phyloP scores from a whole-genome alignment of 2,329 filamentous ascomycete genomes.

The Sarocladium brachiariae region DNA sequence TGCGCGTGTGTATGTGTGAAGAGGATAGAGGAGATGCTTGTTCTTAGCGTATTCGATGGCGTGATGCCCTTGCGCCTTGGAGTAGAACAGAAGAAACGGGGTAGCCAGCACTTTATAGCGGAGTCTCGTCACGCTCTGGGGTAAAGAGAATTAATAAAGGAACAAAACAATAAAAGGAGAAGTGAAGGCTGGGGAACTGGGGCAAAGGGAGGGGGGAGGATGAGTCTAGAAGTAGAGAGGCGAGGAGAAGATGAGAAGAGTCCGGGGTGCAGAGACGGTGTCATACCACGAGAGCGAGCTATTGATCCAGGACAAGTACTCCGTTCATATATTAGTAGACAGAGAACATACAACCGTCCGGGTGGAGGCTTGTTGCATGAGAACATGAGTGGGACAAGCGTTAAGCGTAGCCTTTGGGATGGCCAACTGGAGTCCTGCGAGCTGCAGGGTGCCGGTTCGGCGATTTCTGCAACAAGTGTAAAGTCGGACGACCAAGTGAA shows the following conservation, averaged over 20 bases:
- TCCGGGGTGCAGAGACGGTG: not conserved
- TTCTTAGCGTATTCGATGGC: not conserved
- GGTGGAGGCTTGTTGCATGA: no score
- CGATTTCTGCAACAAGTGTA: not conserved
- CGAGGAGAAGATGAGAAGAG: not conserved
- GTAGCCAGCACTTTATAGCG: not conserved
- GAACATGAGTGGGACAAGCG: no score
- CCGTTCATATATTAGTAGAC: no score
- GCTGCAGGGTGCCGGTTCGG: conserved; percentile 5
- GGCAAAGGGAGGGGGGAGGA: no score
- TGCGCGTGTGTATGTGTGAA: no score
- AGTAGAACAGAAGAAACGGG: not conserved
- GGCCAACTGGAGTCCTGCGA: not conserved
- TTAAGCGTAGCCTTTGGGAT: no score
- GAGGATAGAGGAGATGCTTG: no score
- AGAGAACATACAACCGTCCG: no score
- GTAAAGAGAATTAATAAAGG: not conserved
- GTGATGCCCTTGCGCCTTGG: not conserved
- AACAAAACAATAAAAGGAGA: not conserved
- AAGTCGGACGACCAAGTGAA: not conserved
- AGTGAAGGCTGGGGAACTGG: no score
- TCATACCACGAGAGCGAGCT: no score
- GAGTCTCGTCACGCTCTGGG: no score
- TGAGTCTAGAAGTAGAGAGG: no score
- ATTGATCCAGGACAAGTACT: not conserved